Evolutionary conservation across 2,329 filamentous ascomycete genomes (phyloP), one percentile per base, ranked within the genome.

Genomic region (Tolypocladium ophioglossoides): DNA sequence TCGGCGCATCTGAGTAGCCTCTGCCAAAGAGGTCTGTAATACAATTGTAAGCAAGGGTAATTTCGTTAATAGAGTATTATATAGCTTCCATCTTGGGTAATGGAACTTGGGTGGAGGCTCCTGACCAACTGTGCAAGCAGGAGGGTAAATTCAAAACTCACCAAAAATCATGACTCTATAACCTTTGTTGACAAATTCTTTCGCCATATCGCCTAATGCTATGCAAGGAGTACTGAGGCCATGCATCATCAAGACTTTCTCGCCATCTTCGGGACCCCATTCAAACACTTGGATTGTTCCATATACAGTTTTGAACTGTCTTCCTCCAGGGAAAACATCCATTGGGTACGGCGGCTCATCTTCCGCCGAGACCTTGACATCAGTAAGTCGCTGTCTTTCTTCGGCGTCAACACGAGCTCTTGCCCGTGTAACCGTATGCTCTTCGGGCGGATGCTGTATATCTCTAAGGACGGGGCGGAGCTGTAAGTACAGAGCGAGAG

Each of bases 191-290:
- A 80, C 87, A 52, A 95, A 75, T 52, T 77, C 79, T 64, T 82
- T 75, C 16, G 86, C 86, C 38, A 94, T 66, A 46, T 80, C 76
- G 2, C 82, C 83, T 20, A 92, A 71, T 0, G 87, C 78, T 50
- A 91, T 73, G 57, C 83, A 84, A 0, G 90, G 89, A 6, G 88
- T 94, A 51, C 83, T 87, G 62, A 94, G 91, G 7, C 90, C 90
- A 67, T 92, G 90, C 18, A 95, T 71, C 30, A 95, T 72, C 16
- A 95, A 71, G 1, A 92, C 83, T 63, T 85, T 90, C 30, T 82
- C 78, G 1, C 88, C 89, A 39, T 78, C 71, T 55, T 82, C 77
- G 0, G 87, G 86, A 0, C 90, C 90, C 79, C 85, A 94, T 73
- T 95, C 89, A 65, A 90, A 92, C 3, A 89, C 84, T 47, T 85